Evolutionary conservation across 2,329 filamentous ascomycete genomes (phyloP), one percentile per base, ranked within the genome.

Genomic region (Botrytis hyacinthi): DNA sequence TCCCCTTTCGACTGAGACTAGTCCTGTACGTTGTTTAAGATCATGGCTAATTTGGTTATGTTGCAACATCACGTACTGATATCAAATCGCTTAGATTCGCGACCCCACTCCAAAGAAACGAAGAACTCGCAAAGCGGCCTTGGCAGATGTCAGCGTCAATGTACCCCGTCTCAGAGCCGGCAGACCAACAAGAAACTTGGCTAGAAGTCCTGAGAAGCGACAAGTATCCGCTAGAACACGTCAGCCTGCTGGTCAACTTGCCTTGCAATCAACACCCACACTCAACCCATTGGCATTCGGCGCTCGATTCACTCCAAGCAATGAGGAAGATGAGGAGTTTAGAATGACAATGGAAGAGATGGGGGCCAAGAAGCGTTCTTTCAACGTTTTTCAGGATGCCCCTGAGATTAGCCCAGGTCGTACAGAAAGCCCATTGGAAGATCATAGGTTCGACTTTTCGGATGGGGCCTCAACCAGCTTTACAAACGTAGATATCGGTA

Each of bases 1-100:
- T 57, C 85, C 84, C 59, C 87, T 88, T 26, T 90, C 89, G 0
- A 78, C 83, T 75, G 84, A 86, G 68, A 85, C 82, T 26, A 86
- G 83, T 68, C 85, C 85, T 57, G 88, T 90, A 80, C 78, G 85
- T 79, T 29, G 42, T 57, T 62, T 10, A 29, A 22, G 22, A 20
- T n/a, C 18, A 6, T n/a, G 26, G 29, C n/a, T 40, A 22, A 5
- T 22, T 37, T 42, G 22, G 8, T 48, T 7, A 1, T 32, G 29
- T 18, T 59, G 44, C 32, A n/a, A 51, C 32, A 32, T 22, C 9
- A 9, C 18, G 46, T 72, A 71, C 72, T 78, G 57, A 77, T 57
- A 48, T 40, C 65, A 32, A 18, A 16, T 48, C 26, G 14, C 35
- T 60, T 60, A 78, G 76, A 71, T 75, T 61, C 29, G 71, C 46